Evolutionary conservation across 805 yeast species (phyloP).

Genomic region (Nakazawaea anatomiae): DNA sequence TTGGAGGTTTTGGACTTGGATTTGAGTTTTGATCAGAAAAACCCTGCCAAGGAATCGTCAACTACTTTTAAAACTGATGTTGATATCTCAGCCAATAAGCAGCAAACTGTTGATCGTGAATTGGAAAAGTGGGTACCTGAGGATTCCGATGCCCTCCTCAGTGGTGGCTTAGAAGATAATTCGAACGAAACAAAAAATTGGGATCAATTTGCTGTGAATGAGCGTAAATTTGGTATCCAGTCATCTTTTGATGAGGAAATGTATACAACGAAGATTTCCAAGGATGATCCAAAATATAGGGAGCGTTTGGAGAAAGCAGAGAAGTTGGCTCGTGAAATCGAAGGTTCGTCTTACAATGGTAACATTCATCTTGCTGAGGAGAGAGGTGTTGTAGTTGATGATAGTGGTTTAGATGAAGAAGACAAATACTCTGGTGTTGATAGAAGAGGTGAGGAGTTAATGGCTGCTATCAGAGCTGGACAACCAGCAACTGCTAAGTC

Average conservation of each 20-base stretch:
- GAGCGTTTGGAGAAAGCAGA: conserved; percentile 67
- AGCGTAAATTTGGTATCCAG: conserved; percentile 80
- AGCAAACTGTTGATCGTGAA: conserved; percentile 55
- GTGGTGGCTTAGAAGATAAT: conserved; percentile 32
- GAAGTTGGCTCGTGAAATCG: conserved; percentile 77
- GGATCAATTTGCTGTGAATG: conserved; percentile 96
- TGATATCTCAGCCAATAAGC: conserved; percentile 61
- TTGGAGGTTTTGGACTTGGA: conserved; percentile 37
- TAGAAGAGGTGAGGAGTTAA: conserved; percentile 47
- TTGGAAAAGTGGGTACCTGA: conserved; percentile 86
- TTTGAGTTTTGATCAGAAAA: conserved; percentile 14
- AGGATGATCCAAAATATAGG: conserved; percentile 64
- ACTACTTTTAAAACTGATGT: conserved; percentile 69
- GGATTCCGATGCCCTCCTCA: conserved; percentile 21
- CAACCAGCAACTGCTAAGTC: not conserved
- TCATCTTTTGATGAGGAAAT: conserved; percentile 80
- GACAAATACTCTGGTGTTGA: conserved; percentile 93
- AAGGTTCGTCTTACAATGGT: conserved; percentile 53
- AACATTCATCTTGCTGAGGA: conserved; percentile 88
- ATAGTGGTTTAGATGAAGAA: conserved; percentile 89
- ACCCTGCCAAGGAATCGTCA: conserved; percentile 13
- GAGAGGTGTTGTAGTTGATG: conserved; percentile 73
- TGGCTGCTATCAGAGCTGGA: conserved; percentile 35
- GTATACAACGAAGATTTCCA: conserved; percentile 77
- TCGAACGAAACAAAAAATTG: conserved; percentile 34